Evolutionary conservation across 2,329 filamentous ascomycete species (phyloP).

Genomic region (Aspergillus oerlinghausenensis): DNA sequence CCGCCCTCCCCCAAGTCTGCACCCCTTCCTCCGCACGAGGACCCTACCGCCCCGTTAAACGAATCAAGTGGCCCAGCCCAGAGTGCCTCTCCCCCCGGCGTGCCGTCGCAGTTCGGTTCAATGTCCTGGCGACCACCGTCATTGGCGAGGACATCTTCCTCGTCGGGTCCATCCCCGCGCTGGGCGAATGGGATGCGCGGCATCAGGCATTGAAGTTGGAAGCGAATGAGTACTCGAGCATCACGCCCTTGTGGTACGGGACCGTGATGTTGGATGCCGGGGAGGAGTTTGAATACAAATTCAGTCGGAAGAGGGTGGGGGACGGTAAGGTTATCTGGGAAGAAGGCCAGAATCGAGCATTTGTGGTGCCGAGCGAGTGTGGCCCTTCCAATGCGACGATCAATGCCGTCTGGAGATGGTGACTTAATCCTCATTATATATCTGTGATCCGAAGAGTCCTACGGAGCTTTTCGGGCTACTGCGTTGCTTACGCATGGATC

Average conservation of each 20-base stretch:
- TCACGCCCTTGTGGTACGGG: constrained; percentile 58
- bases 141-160: constrained; percentile 63
- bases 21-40: constrained; percentile 22
- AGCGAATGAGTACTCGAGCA: constrained; percentile 54
- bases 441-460: neutral
- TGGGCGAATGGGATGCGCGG: constrained; percentile 58
- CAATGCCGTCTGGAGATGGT: constrained; percentile 35
- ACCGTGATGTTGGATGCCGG: constrained; percentile 54
- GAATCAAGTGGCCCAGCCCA: constrained; percentile 18
- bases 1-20: constrained; percentile 13
- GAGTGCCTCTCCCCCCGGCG: constrained; percentile 19
- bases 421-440: neutral
- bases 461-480: neutral
- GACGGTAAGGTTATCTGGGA: constrained; percentile 59
- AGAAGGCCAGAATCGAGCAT: constrained; percentile 46
- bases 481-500: neutral
- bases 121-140: constrained; percentile 51
- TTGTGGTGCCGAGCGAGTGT: constrained; percentile 34
- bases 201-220: constrained; percentile 51
- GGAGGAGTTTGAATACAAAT: constrained; percentile 61
- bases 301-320: constrained; percentile 50
- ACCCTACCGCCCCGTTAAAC: constrained; percentile 21
- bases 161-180: constrained; percentile 52
- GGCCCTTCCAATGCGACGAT: constrained; percentile 24
- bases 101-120: constrained; percentile 58